phyloP scores from a whole-genome alignment of 352 stramenopile species.

The Plasmopara muralis region DNA sequence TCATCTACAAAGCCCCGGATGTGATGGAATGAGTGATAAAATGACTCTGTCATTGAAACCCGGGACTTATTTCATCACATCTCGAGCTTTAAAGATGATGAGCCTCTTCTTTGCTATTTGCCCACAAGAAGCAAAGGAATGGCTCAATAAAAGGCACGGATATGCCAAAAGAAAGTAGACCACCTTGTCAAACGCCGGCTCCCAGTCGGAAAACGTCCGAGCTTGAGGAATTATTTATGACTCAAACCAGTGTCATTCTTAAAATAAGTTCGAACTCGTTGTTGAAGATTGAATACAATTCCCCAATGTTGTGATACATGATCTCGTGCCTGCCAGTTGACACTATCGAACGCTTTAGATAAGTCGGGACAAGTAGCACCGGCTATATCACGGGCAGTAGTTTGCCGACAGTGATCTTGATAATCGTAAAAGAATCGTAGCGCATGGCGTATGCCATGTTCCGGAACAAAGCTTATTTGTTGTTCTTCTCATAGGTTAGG shows the following conservation, averaged over 20 bases:
- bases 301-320: not conserved
- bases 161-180: not conserved
- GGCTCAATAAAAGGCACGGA: not conserved
- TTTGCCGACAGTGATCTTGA: not conserved
- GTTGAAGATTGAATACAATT: not conserved
- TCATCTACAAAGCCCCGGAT: not conserved
- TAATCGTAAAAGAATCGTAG: not conserved
- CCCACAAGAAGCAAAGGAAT: not conserved
- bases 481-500: not conserved
- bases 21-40: not conserved
- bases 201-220: not conserved
- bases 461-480: not conserved
- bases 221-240: not conserved
- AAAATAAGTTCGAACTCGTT: not conserved
- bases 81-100: too few relatives aligned
- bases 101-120: not conserved
- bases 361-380: conserved; percentile 3
- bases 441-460: not conserved
- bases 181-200: not conserved
- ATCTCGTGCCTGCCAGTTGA: conserved; percentile 1
- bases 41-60: not conserved
- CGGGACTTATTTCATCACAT: too few relatives aligned
- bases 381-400: not conserved
- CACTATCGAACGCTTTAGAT: conserved; percentile 5
- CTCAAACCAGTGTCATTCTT: not conserved